Evolutionary conservation across 139 green algal genomes (phyloP), one percentile per base, ranked within the genome.

Genomic region (Desmodesmus armatus): DNA sequence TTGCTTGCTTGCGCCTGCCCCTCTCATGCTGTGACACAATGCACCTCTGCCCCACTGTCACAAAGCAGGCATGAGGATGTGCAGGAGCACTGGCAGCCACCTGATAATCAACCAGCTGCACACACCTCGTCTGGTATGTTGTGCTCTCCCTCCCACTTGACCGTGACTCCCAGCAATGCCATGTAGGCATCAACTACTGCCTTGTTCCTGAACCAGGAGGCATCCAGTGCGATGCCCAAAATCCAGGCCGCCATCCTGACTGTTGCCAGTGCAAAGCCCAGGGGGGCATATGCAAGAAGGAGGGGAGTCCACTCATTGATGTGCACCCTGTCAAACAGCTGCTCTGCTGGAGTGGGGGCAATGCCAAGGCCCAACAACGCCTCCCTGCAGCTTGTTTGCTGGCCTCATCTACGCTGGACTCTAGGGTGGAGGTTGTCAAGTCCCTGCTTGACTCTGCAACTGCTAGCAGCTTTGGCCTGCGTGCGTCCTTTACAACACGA

Each of bases 121-220:
- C n/a, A n/a, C n/a, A n/a, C 74, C 19, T 62, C 77, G 1, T 58
- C 4, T 0, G 92, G 92, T 5, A 95, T 78, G 53, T 60, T 53
- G 9, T 93, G 82, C n/a, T 63, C 15, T 62, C 81, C n/a, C 0
- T 65, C 77, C 92, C 92, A 95, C 0, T 25, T 58, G 3, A 93
- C 85, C 0, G 53, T 53, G 0, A 94, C 65, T 3, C 92, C 92
- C 66, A 95, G 80, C 2, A 95, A 67, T 11, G 37, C 25, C 15
- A 90, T 73, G 53, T 87, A 92, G 1, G 65, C 25, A 4, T 72
- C 37, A 29, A 89, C 67, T 0, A 87, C 85, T 7, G 33, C 5
- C 41, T 17, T 65, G 15, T 73, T 80, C 49, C 87, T 86, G 74
- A 51, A 91, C 87, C 87, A 82, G 15, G 89, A 78, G 25, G 60